Conservation (phyloP, 164 flowering plant species). For the Kalanchoe fedtschenkoi region DNA sequence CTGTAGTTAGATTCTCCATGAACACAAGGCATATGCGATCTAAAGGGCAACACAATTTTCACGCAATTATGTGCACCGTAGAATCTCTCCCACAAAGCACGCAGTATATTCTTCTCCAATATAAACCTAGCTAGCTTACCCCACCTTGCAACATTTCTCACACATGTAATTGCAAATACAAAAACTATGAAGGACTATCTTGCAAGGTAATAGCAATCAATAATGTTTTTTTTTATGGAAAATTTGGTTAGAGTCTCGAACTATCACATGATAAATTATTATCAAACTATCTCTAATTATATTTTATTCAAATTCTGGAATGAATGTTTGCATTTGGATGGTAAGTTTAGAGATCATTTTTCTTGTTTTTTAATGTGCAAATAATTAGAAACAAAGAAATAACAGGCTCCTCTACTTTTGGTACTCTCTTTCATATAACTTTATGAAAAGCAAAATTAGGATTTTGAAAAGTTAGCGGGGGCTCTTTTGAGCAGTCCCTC, state of each 20-base stretch:
- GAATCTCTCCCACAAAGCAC: neutral
- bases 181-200: neutral
- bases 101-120: slow-evolving; percentile 1
- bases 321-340: no score
- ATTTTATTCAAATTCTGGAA: no score
- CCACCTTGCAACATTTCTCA: no score
- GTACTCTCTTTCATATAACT: neutral
- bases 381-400: neutral
- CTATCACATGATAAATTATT: no score
- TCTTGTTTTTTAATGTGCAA: no score
- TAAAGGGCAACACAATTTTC: neutral
- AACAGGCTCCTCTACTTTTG: slow-evolving; percentile 1
- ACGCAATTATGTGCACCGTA: neutral
- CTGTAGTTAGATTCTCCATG: neutral
- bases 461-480: neutral
- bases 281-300: no score
- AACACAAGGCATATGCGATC: neutral
- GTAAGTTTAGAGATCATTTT: no score
- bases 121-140: no score
- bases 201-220: neutral
- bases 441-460: neutral
- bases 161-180: slow-evolving; percentile 4
- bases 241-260: no score
- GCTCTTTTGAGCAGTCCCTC: slow-evolving; percentile 4
- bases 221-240: no score